Percentiles rank a stretch among this genome's conserved stretches.
These are phyloP conservation scores for Leishmania guyanensis DNA, from an alignment of 208 protist species.

Conservation along the genomic window DNA sequence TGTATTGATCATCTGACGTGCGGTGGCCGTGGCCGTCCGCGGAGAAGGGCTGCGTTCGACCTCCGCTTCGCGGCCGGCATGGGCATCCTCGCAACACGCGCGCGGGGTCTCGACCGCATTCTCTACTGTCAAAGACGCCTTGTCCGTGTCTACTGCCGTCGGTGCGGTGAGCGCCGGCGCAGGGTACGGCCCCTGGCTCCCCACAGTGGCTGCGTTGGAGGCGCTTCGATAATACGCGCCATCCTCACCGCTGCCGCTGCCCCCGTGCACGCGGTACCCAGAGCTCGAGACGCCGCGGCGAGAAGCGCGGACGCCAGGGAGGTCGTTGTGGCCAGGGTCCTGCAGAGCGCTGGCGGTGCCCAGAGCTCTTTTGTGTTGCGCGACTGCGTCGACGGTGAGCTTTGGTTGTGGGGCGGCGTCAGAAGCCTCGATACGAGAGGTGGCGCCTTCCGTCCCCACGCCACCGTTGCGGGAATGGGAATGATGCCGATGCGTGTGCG, in stretches of 20 bases:
- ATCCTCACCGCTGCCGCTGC: constrained; percentile 9
- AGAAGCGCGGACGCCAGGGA: background rate
- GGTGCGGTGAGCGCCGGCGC: background rate
- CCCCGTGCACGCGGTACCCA: background rate
- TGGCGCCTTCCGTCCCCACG: background rate
- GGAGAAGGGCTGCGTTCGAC: background rate
- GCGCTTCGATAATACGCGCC: constrained; percentile 19
- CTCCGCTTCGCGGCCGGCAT: background rate
- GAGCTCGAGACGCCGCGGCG: constrained; percentile 10
- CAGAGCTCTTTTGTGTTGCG: constrained; percentile 26
- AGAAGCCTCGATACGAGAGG: background rate
- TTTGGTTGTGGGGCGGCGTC: background rate
- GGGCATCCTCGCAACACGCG: background rate
- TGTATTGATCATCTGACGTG: background rate
- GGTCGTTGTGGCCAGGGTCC: background rate
- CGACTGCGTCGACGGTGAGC: constrained; percentile 36
- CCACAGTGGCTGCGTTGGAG: constrained; percentile 39
- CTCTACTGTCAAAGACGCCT: too few species aligned
- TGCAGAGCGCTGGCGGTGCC: constrained; percentile 23
- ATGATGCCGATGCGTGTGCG: constrained; percentile 26
- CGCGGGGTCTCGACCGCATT: background rate
- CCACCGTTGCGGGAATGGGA: constrained; percentile 3
- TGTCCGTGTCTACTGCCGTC: background rate
- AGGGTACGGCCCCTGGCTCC: constrained; percentile 22
- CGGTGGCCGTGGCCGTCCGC: background rate